Percentiles rank a stretch among this genome's conserved stretches.
phyloP scores from a whole-genome alignment of 1,139 yeast species.

The Nakaseomyces delphensis region DNA sequence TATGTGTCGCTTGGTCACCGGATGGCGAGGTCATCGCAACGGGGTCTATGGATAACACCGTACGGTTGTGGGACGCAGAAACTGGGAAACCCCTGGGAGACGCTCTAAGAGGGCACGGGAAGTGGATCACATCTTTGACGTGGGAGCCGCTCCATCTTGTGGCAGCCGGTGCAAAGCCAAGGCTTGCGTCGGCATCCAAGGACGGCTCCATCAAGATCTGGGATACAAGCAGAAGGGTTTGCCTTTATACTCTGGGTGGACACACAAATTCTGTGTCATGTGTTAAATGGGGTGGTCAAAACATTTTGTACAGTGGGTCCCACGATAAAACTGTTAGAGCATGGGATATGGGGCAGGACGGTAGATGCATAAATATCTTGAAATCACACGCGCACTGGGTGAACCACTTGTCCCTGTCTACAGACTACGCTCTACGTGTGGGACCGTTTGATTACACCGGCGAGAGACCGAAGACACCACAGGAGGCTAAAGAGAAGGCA shows the following conservation, averaged over 20 bases:
- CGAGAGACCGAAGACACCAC: constrained; percentile 39
- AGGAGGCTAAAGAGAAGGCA: constrained; percentile 55
- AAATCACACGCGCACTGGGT: constrained; percentile 98
- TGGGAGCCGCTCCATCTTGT: constrained; percentile 94
- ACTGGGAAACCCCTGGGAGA: constrained; percentile 71
- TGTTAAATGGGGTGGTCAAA: constrained; percentile 93
- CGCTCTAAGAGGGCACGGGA: constrained; percentile 69
- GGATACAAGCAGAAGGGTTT: constrained; percentile 71
- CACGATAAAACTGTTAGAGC: constrained; percentile 91
- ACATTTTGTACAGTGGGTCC: constrained; percentile 78
- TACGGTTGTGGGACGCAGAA: constrained; percentile 76
- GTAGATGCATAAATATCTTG: constrained; percentile 69
- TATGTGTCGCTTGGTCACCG: constrained; percentile 91
- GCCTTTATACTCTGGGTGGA: constrained; percentile 70
- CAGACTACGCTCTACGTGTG: constrained; percentile 77
- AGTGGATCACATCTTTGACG: constrained; percentile 80
- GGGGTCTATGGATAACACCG: constrained; percentile 89
- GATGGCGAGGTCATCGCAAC: constrained; percentile 89
- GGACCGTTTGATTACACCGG: constrained; percentile 64
- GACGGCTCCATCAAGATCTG: constrained; percentile 87
- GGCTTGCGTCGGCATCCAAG: constrained; percentile 81
- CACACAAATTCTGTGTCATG: constrained; percentile 87
- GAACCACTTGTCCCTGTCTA: constrained; percentile 82
- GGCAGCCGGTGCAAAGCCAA: constrained; percentile 53
- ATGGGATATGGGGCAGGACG: constrained; percentile 73